Conservation (phyloP, 2,329 filamentous ascomycete species). For the Monosporascus sp. region DNA sequence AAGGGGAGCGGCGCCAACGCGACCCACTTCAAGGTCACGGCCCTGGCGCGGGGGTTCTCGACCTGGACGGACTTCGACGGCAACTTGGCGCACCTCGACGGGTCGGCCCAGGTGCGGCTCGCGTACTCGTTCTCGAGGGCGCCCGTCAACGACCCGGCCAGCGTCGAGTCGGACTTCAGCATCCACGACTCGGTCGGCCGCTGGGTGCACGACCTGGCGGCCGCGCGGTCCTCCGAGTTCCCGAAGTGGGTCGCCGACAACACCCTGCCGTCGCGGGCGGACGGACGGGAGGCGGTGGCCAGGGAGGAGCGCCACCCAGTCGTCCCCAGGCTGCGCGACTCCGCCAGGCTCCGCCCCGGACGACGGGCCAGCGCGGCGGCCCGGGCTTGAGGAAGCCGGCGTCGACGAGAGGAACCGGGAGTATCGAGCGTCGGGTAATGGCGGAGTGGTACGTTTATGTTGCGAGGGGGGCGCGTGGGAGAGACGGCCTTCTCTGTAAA, state of each 20-base stretch:
- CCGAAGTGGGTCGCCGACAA: constrained; percentile 24
- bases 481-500: no score
- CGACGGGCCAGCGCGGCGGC: neutral
- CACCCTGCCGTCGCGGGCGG: constrained; percentile 1
- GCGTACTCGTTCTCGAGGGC: constrained; percentile 35
- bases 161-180: constrained; percentile 31
- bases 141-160: constrained; percentile 32
- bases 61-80: constrained; percentile 37
- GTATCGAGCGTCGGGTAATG: no score
- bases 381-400: neutral
- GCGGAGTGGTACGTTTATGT: no score
- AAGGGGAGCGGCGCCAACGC: constrained; percentile 29
- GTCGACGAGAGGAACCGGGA: neutral
- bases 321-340: neutral
- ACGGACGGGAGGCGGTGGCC: neutral
- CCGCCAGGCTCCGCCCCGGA: neutral
- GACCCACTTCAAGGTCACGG: constrained; percentile 31
- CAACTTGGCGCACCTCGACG: constrained; percentile 32
- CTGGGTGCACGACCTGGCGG: constrained; percentile 33
- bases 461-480: neutral
- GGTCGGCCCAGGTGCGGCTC: constrained; percentile 30
- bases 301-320: neutral
- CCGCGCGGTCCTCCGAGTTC: constrained; percentile 30
- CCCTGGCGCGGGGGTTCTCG: constrained; percentile 35
- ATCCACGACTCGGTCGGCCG: constrained; percentile 40